Evolutionary conservation across 495 filamentous ascomycete species (phyloP).

Genomic region (Aspergillus taichungensis): DNA sequence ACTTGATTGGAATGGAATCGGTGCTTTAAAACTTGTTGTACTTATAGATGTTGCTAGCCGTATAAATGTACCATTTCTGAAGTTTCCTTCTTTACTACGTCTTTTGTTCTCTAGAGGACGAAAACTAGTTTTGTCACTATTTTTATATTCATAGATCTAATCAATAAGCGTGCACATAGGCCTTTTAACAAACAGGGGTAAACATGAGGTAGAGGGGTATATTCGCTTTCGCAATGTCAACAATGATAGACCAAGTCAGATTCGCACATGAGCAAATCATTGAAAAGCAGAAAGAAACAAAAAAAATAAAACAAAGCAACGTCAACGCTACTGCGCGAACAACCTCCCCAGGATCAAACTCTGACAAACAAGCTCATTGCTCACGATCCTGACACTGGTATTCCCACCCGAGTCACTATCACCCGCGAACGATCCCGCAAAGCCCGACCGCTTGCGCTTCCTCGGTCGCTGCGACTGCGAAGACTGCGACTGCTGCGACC

Average conservation of each 20-base stretch:
- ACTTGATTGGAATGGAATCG: no score
- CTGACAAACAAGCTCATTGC: slow-evolving; percentile 85
- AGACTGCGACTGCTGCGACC: slow-evolving; percentile 7
- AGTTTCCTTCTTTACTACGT: no score
- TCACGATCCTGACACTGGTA: slow-evolving; percentile 53
- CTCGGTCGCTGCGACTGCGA: slow-evolving; percentile 14
- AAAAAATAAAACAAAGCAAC: not conserved
- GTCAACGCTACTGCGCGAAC: slow-evolving; percentile 46
- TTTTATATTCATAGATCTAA: no score
- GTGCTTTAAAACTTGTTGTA: no score
- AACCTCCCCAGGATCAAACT: slow-evolving; percentile 81
- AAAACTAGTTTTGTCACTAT: no score
- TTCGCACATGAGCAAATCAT: not conserved
- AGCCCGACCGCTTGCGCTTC: slow-evolving; percentile 46
- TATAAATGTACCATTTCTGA: not conserved
- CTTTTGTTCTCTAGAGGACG: no score
- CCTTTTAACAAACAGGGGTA: no score
- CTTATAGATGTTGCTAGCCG: no score
- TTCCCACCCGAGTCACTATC: slow-evolving; percentile 18
- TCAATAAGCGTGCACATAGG: no score
- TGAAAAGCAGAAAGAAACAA: not conserved
- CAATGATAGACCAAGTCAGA: not conserved
- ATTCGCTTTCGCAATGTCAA: not conserved
- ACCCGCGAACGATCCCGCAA: slow-evolving; percentile 31
- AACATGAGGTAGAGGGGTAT: not conserved